Evolutionary conservation across 495 filamentous ascomycete species (phyloP), one percentile per base, ranked within the genome.

Genomic region (Aspergillus avenaceus): DNA sequence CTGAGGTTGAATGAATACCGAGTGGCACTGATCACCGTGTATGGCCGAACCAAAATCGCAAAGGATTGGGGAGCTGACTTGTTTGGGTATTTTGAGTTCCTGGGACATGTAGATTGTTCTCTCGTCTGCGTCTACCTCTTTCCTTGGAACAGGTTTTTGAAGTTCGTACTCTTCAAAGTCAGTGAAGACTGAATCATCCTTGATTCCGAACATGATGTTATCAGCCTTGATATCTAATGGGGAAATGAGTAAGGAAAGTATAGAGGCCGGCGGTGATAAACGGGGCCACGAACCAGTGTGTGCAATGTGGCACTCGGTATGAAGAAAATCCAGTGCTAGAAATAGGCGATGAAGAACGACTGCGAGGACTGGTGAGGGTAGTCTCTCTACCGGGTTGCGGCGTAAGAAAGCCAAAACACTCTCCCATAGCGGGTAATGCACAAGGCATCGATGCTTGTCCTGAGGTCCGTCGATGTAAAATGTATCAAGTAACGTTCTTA

Each of bases 241-340:
- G n/a, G n/a, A n/a, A n/a, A n/a, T n/a, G n/a, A n/a, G n/a, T n/a
- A n/a, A n/a, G n/a, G n/a, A n/a, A n/a, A n/a, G n/a, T n/a, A n/a
- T 37, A 49, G n/a, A n/a, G n/a, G n/a, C n/a, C n/a, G n/a, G n/a
- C n/a, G n/a, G n/a, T n/a, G n/a, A n/a, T n/a, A n/a, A n/a, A n/a
- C n/a, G n/a, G n/a, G 31, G 5, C 42, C 25, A 52, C 11, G 31
- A 27, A 64, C 62, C 65, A 38, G 70, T 69, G 29, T 74, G 69
- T 40, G 74, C 69, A 34, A 79, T 71, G 42, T 79, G 65, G 56
- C 72, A 73, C 41, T 73, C 66, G 36, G 64, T 70, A 61, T 76
- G 71, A 5, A 76, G 54, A 54, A 70, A 74, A 43, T 76, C 69
- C 8, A 76, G 49, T 8, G 69, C 72, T n/a, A 66, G 27, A 41